Conservation (phyloP, 208 protist species). For the Leishmania turanica region DNA sequence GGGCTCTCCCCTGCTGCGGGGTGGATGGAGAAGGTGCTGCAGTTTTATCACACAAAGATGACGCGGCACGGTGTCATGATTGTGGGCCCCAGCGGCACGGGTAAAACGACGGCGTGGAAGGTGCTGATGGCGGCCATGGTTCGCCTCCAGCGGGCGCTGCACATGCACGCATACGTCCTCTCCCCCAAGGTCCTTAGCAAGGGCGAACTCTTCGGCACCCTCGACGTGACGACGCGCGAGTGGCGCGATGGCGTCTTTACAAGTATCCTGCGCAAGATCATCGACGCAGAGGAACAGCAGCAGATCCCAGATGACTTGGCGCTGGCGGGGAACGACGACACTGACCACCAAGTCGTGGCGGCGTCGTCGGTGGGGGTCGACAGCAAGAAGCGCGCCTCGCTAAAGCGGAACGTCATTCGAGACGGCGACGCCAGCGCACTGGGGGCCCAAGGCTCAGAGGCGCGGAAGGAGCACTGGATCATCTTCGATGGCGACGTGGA, state of each 20-base stretch:
- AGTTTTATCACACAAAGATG: constrained; percentile 97
- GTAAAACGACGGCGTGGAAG: constrained; percentile 97
- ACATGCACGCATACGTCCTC: constrained; percentile 94
- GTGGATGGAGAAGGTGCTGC: constrained; percentile 98
- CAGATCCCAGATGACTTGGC: constrained; percentile 46
- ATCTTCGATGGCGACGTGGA: constrained; percentile 99
- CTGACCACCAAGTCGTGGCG: background rate
- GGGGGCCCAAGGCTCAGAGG: background rate
- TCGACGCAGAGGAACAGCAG: constrained; percentile 88
- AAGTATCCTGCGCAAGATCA: constrained; percentile 95
- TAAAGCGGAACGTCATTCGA: background rate
- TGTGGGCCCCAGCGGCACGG: constrained; percentile 97
- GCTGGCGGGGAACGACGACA: constrained; percentile 17
- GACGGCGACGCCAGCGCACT: background rate
- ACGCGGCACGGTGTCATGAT: constrained; percentile 99
- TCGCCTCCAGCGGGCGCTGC: constrained; percentile 64
- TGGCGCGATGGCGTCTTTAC: constrained; percentile 99
- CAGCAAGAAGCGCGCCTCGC: background rate
- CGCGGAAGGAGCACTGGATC: constrained; percentile 96
- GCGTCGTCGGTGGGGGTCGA: background rate
- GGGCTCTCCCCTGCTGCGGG: constrained; percentile 54
- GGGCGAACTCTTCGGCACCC: constrained; percentile 97
- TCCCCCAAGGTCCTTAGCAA: constrained; percentile 99
- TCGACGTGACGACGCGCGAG: constrained; percentile 98
- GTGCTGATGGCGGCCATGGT: constrained; percentile 96